Conservation (phyloP, 2,329 filamentous ascomycete species). For the Paecilomyces niveus region DNA sequence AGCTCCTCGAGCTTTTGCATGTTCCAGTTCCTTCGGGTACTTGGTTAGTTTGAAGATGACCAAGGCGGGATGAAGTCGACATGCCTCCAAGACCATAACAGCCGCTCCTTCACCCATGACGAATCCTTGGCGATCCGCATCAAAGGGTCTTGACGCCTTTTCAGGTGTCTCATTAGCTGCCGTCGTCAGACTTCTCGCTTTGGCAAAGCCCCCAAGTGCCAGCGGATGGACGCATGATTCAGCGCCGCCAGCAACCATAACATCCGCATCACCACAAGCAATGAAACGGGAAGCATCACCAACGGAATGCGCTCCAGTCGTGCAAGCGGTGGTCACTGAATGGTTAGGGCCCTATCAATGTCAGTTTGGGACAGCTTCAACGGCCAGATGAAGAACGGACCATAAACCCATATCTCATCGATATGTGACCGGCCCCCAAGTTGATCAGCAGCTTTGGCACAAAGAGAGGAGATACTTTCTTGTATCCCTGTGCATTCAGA, state of each 20-base stretch:
- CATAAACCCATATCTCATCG: slow-evolving; percentile 81
- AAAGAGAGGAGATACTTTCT: slow-evolving; percentile 86
- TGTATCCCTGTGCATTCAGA: slow-evolving; percentile 61
- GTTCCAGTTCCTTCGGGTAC: slow-evolving; percentile 62
- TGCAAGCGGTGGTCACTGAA: slow-evolving; percentile 87
- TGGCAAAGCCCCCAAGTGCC: slow-evolving; percentile 83
- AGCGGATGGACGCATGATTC: slow-evolving; percentile 95
- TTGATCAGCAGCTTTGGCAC: slow-evolving; percentile 92
- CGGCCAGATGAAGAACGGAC: slow-evolving; percentile 22
- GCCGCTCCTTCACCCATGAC: slow-evolving; percentile 91
- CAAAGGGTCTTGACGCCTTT: slow-evolving; percentile 78
- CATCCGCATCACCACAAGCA: slow-evolving; percentile 79
- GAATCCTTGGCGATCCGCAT: slow-evolving; percentile 71
- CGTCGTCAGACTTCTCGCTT: slow-evolving; percentile 78
- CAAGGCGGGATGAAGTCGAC: slow-evolving; percentile 1
- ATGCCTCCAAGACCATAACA: slow-evolving; percentile 71
- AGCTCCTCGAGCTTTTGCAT: slow-evolving; percentile 72
- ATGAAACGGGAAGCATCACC: slow-evolving; percentile 93
- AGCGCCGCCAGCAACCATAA: slow-evolving; percentile 93
- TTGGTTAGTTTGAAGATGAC: slow-evolving; percentile 5
- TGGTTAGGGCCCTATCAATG: slow-evolving; percentile 72
- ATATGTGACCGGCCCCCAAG: slow-evolving; percentile 86
- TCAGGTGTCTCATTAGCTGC: slow-evolving; percentile 66
- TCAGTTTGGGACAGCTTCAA: background rate
- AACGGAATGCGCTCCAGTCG: slow-evolving; percentile 89